phyloP scores from a whole-genome alignment of 371 early-diverging fungal genomes.

The Mucor piriformis region DNA sequence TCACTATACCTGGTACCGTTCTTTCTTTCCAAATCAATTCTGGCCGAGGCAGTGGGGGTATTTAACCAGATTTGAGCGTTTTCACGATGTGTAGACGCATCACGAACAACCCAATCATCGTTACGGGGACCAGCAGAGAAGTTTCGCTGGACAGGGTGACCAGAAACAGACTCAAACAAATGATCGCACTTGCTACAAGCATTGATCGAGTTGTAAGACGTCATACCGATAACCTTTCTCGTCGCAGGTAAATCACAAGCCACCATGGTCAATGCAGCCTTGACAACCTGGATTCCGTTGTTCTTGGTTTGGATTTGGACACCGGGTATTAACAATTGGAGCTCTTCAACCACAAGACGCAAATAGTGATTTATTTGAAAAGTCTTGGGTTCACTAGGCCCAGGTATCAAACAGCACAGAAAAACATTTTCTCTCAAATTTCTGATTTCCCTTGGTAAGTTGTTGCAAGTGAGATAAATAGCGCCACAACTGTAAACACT shows the following conservation, averaged over 20 bases:
- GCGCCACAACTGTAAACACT: not conserved
- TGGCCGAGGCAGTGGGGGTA: not conserved
- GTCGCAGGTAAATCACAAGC: conserved; percentile 19
- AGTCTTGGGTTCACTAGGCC: conserved; percentile 13
- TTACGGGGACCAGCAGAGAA: not conserved
- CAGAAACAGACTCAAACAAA: not conserved
- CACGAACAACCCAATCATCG: not conserved
- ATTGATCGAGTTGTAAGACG: not conserved
- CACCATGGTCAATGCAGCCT: conserved; percentile 15
- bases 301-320: conserved; percentile 1
- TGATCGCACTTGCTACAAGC: conserved; percentile 12
- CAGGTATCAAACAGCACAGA: conserved; percentile 17
- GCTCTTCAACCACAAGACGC: conserved; percentile 11
- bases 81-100: not conserved
- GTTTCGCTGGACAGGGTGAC: not conserved
- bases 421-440: conserved; percentile 12
- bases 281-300: not conserved
- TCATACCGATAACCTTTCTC: conserved; percentile 12
- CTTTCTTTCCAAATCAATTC: not conserved
- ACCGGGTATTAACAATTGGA: conserved; percentile 5
- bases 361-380: conserved; percentile 16
- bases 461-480: conserved; percentile 14
- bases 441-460: too few relatives aligned
- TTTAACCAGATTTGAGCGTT: not conserved
- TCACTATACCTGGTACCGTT: conserved; percentile 18